Evolutionary conservation across 2,329 filamentous ascomycete species (phyloP).

Genomic region (Pleoardoris graminearum): DNA sequence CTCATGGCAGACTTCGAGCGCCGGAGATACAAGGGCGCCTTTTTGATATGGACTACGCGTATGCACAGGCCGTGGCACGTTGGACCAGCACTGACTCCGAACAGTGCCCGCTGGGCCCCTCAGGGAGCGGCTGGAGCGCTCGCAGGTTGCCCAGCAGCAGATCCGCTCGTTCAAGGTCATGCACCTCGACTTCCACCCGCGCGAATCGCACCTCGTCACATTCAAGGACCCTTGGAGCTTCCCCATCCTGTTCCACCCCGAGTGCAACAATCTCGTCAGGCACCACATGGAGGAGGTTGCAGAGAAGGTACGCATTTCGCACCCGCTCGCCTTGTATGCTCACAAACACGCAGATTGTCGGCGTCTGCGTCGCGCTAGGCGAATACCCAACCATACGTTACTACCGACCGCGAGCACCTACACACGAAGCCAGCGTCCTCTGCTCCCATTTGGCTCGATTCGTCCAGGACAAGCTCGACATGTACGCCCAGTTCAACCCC

Average conservation of each 20-base stretch:
- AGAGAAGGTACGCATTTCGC: slow-evolving; percentile 69
- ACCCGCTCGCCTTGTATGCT: slow-evolving; percentile 7
- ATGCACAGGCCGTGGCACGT: slow-evolving; percentile 8
- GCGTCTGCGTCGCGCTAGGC: slow-evolving; percentile 86
- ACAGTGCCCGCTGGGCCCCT: slow-evolving; percentile 69
- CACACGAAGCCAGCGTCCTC: slow-evolving; percentile 85
- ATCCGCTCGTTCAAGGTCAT: slow-evolving; percentile 82
- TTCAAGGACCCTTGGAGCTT: slow-evolving; percentile 97
- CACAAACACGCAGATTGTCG: slow-evolving; percentile 64
- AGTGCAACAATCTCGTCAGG: slow-evolving; percentile 81
- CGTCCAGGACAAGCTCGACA: slow-evolving; percentile 87
- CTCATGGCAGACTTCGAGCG: slow-evolving; percentile 90
- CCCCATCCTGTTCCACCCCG: slow-evolving; percentile 85
- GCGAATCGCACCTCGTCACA: slow-evolving; percentile 87
- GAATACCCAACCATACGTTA: slow-evolving; percentile 94
- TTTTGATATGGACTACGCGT: slow-evolving; percentile 82
- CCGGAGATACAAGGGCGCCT: slow-evolving; percentile 76
- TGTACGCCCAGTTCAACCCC: slow-evolving; percentile 80
- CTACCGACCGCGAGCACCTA: slow-evolving; percentile 73
- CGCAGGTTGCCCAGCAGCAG: slow-evolving; percentile 68
- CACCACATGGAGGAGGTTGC: slow-evolving; percentile 82
- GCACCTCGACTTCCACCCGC: slow-evolving; percentile 85
- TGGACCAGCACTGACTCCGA: slow-evolving; percentile 8
- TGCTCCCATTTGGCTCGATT: slow-evolving; percentile 88
- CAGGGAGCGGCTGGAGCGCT: slow-evolving; percentile 74